A percentile compares a stretch with the other conserved stretches of the same genome.
These are phyloP conservation scores for Somion occarium DNA, from an alignment of 1,284 basidiomycete species.

Conservation along the genomic window DNA sequence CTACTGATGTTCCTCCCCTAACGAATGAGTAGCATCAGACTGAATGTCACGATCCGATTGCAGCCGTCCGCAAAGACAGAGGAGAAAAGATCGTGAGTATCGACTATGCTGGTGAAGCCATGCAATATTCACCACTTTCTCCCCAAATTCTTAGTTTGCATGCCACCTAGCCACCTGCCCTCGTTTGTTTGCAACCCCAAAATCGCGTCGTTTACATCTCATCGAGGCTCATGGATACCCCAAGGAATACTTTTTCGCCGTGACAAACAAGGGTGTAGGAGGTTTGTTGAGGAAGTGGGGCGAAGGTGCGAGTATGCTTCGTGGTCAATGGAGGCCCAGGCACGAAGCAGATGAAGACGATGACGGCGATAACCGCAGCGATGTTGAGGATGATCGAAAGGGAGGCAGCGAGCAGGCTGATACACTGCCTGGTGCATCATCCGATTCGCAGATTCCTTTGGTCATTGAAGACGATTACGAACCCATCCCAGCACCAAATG, in stretches of 20 bases:
- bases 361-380: constrained; percentile 25
- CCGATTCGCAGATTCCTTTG: constrained; percentile 4
- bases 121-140: background rate
- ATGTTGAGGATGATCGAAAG: constrained; percentile 17
- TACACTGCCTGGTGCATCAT: background rate
- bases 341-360: constrained; percentile 24
- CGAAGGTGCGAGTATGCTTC: constrained; percentile 71
- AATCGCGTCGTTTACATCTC: constrained; percentile 75
- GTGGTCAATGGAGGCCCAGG: constrained; percentile 63
- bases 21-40: constrained; percentile 79
- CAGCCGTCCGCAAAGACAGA: constrained; percentile 65
- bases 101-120: background rate
- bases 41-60: constrained; percentile 84
- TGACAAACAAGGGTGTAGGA: constrained; percentile 85
- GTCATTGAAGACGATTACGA: constrained; percentile 10
- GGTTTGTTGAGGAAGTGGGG: constrained; percentile 72
- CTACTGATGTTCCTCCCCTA: too few species aligned
- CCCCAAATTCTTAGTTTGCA: constrained; percentile 57
- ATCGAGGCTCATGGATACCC: constrained; percentile 81
- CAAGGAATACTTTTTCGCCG: constrained; percentile 82
- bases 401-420: background rate
- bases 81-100: constrained; percentile 84
- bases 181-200: constrained; percentile 69
- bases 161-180: constrained; percentile 71
- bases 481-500: background rate